Percentiles rank a stretch among this genome's conserved stretches.
phyloP scores from a whole-genome alignment of 805 yeast species.

The Hanseniaspora lachancei region DNA sequence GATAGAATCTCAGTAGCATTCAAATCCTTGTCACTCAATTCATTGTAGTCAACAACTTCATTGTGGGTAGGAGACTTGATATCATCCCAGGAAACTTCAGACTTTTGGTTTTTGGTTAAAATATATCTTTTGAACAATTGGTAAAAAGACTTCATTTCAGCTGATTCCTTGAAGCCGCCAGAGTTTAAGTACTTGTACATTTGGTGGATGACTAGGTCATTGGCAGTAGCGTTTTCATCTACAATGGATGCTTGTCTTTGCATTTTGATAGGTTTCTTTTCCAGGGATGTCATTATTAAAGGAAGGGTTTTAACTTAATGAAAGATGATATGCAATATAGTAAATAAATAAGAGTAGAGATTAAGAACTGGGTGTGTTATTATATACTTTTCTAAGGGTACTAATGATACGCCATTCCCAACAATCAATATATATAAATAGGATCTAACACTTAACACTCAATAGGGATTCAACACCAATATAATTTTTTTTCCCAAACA shows the following conservation, averaged over 20 bases:
- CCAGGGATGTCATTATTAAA: slow-evolving; percentile 11
- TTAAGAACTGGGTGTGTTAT: neutral
- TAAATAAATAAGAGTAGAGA: neutral
- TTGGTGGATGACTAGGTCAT: slow-evolving; percentile 12
- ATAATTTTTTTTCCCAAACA: too few species aligned
- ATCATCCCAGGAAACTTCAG: slow-evolving; percentile 76
- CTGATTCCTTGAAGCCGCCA: slow-evolving; percentile 46
- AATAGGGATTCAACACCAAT: too few species aligned
- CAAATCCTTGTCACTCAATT: slow-evolving; percentile 26
- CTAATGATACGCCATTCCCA: too few species aligned
- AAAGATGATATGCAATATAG: neutral
- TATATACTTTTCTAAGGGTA: too few species aligned
- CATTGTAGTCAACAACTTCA: slow-evolving; percentile 72
- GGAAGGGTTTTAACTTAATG: too few species aligned
- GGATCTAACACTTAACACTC: too few species aligned
- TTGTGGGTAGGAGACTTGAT: slow-evolving; percentile 80
- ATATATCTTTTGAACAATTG: slow-evolving; percentile 86
- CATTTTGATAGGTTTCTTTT: neutral
- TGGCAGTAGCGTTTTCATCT: slow-evolving; percentile 9
- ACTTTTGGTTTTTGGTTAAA: slow-evolving; percentile 75
- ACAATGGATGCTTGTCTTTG: slow-evolving; percentile 4
- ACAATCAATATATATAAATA: too few species aligned
- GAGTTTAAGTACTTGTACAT: slow-evolving; percentile 21
- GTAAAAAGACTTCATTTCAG: slow-evolving; percentile 88
- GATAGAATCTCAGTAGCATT: slow-evolving; percentile 35